Base-by-base conservation (phyloP, 306 rosid species). In the Ceratonia siliqua region DNA sequence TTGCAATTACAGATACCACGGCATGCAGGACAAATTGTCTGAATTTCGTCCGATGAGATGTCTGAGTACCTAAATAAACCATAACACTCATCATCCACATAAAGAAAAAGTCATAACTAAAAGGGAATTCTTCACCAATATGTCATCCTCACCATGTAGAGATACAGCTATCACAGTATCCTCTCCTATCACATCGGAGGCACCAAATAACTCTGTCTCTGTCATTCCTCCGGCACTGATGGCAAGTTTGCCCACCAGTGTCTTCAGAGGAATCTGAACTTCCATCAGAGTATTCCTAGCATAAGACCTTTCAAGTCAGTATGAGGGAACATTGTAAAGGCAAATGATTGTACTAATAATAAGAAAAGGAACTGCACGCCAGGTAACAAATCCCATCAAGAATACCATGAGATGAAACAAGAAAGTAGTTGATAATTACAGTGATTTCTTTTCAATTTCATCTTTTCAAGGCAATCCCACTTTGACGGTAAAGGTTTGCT, bases 21-120 rank as follows among this genome's bases (percentile, higher is more conserved):
- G 72, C 97, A 93, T 45, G 98, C 97, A 50, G 97, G 98, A 66
- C 97, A 93, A 22, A 66, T 75, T 74, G 72, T 89, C 89, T 87
- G 94, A 74, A 91, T 79, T 53, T 91, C 97, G 67, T 91, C 94
- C 82, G 73, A 28, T 3, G 96, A 69, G 50, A 87, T 70, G 80
- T 85, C 83, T 12, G 88, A 77, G 79, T 93, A 93, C 90, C 97
- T 91, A 80, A 73, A 21, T 28, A 68, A 59, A 72, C 54, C 68
- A 72, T 53, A 63, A 74, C 70, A 74, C 35, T 68, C 43, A 64
- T 48, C 58, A 72, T 11, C 41, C 20, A 33, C 41, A 59, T 43
- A 8, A 68, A 52, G 25, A 25, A 56, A 27, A 68, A 53, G 52
- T 45, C n/a, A 52, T 36, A 73, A 76, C 41, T n/a, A n/a, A 35